Evolutionary conservation across 306 rosid genomes (phyloP), one percentile per base, ranked within the genome.

Genomic region (Ziziphus jujuba): DNA sequence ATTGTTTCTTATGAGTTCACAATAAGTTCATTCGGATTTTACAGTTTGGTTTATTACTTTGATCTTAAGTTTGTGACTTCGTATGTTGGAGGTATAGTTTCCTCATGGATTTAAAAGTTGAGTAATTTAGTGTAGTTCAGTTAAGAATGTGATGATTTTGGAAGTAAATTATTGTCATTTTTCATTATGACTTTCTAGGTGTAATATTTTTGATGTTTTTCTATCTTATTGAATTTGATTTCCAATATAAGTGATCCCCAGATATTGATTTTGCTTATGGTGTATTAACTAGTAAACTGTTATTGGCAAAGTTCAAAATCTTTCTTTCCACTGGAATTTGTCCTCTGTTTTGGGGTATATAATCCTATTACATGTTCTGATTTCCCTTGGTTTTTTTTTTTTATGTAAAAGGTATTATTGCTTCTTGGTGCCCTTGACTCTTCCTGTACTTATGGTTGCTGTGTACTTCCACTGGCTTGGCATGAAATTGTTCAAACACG

Each of bases 401-500:
- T 36, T 56, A 43, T 71, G 53, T 16, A 12, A 21, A 58, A 87
- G 98, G 90, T 86, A 92, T 63, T 84, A 89, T 60, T 89, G 93
- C 89, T 83, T 92, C 83, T 77, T 92, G 61, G 84, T 87, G 85
- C 98, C 98, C 17, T 75, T 89, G 88, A 92, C 88, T 48, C 80
- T 89, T 10, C 96, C 96, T 34, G 85, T 87, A 31, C 82, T 89
- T 28, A 61, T 89, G 66, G 89, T 87, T 49, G 80, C 92, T 62
- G 89, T 85, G 20, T 92, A 89, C 74, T 87, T 85, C 58, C 95
- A 85, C 71, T 87, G 98, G 98, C 95, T 92, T 61, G 77, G 87
- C 83, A 87, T 92, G 96, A 92, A 92, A 73, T 43, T 92, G 80
- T 92, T 92, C 83, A 89, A 92, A 68, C 92, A 92, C 61, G 96